Evolutionary conservation across 768 basidiomycete species (phyloP).

Genomic region (Dioszegia crocea): DNA sequence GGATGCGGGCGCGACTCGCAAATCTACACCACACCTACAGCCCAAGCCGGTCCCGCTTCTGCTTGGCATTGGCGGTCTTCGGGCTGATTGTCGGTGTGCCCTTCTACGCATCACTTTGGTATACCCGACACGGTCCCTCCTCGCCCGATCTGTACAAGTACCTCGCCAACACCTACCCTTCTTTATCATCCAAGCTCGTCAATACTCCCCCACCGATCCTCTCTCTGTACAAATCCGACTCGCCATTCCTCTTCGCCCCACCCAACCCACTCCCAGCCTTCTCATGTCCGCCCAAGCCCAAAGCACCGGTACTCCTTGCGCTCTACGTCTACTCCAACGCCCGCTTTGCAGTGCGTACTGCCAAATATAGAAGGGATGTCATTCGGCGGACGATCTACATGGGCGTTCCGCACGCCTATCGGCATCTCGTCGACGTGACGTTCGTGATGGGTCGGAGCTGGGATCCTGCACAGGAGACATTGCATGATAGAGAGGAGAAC

Average conservation of each 20-base stretch:
- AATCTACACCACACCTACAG: no score
- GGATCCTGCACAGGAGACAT: conserved; percentile 2
- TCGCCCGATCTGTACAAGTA: not conserved
- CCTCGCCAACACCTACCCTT: not conserved
- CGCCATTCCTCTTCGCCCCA: not conserved
- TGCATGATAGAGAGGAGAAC: conserved; percentile 6
- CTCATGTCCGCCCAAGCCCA: not conserved
- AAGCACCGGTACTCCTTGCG: not conserved
- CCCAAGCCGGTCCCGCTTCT: not conserved
- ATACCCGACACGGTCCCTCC: not conserved
- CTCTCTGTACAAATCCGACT: not conserved
- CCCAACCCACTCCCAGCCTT: not conserved
- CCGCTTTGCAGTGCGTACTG: not conserved
- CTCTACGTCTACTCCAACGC: conserved; percentile 26
- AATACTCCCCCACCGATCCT: not conserved
- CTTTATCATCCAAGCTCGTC: not conserved
- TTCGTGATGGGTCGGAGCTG: conserved; percentile 22
- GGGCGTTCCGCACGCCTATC: conserved; percentile 13
- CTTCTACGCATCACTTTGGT: conserved; percentile 3
- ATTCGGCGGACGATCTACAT: conserved; percentile 11
- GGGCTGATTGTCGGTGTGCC: not conserved
- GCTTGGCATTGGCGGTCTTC: not conserved
- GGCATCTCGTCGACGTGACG: conserved; percentile 26
- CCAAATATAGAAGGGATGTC: conserved; percentile 8
- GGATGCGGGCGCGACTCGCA: not conserved